Evolutionary conservation across 2,329 filamentous ascomycete genomes (phyloP), one percentile per base, ranked within the genome.

Genomic region (Purpureocillium takamizusanense): DNA sequence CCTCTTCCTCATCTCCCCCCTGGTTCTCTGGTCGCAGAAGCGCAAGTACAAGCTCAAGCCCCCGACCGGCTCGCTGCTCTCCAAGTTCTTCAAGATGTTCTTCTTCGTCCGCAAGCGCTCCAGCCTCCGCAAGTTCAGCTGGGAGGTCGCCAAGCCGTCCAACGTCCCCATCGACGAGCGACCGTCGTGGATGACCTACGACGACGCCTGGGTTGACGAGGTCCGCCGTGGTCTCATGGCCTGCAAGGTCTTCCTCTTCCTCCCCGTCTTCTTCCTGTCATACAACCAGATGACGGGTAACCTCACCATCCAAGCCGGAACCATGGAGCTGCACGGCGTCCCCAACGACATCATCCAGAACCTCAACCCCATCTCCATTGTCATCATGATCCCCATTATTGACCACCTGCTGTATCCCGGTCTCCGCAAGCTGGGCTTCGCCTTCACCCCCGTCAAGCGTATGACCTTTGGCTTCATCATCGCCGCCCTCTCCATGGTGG

Each of bases 121-220:
- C 36, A 78, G 74, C 41, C 81, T 82, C 56, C 78, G 75, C 56
- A 78, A 76, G 2, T 60, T 78, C 32, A 60, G 84, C 61, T 87
- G 82, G 78, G 76, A 86, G 18, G 54, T 66, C 4, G 76, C 78
- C 42, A 85, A 84, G 62, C 83, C 83, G 3, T 83, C 77, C 54
- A 64, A 67, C 28, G 67, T 86, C 6, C 62, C 71, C 9, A 62
- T 70, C 29, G 58, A 57, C 2, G 55, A 68, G 45, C 78, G 78
- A 39, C 83, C 83, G 0, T 31, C 39, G 0, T 89, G 83, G 83
- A 88, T 89, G 81, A 83, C 79, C 0, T 88, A 87, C 49, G 84
- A 90, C 45, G 86, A 90, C 48, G 76, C 76, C 37, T 90, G 84
- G 83, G 84, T 90, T 27, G 83, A 87, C 54, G 82, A 89, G 54